Percentiles rank a stretch among this genome's conserved stretches.
Conservation (phyloP, 1,139 yeast genomes). For the Debaryomyces udenii region DNA sequence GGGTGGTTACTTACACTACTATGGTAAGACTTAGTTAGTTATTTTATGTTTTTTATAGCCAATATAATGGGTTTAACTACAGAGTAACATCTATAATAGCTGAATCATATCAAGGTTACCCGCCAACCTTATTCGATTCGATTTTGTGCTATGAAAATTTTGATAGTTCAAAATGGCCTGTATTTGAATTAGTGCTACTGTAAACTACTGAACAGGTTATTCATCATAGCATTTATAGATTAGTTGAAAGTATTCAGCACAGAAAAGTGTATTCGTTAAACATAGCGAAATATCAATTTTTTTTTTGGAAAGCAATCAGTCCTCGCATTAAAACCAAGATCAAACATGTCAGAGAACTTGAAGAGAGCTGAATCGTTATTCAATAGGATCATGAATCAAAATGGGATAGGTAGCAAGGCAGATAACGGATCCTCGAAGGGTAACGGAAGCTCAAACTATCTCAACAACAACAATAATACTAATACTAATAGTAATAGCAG, state of each 20-base stretch:
- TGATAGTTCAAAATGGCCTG: constrained; percentile 2
- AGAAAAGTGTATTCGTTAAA: no score
- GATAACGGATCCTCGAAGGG: constrained; percentile 3
- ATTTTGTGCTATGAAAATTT: constrained; percentile 11
- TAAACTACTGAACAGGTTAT: background rate
- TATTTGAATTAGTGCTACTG: background rate
- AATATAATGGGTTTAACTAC: no score
- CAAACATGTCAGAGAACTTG: constrained; percentile 48
- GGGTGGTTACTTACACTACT: constrained; percentile 91
- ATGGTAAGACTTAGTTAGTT: constrained; percentile 44
- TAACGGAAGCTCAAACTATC: background rate
- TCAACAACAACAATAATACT: constrained; percentile 5
- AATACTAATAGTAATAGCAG: constrained; percentile 9
- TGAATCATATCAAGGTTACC: constrained; percentile 4
- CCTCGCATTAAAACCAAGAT: constrained; percentile 5
- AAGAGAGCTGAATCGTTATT: constrained; percentile 54
- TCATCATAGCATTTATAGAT: constrained; percentile 7
- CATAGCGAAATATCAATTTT: background rate
- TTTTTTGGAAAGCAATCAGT: background rate
- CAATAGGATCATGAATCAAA: constrained; percentile 52
- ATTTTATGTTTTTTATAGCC: background rate
- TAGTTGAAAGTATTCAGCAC: no score
- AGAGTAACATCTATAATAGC: background rate
- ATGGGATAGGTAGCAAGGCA: constrained; percentile 14
- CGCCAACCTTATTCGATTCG: constrained; percentile 2